Base-by-base conservation (phyloP, 306 rosid genomes). In the Luffa aegyptiaca region DNA sequence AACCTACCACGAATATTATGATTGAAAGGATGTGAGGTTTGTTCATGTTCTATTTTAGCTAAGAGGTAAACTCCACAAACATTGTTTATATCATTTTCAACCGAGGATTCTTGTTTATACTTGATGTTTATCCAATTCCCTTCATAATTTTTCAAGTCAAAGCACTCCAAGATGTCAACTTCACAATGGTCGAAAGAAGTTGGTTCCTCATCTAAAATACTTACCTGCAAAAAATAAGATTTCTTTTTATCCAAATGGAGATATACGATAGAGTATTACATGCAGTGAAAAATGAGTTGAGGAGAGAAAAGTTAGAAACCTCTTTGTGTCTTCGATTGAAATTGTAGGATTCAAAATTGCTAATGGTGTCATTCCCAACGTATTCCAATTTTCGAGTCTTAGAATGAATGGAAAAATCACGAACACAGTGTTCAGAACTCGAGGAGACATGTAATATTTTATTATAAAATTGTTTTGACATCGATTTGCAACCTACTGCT, bases 161-260 rank as follows among this genome's bases (percentile, higher is more conserved):
- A 71, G 79, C 85, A 82, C 0, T 59, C 12, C 0, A 76, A 77
- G 53, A 78, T 17, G 53, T 42, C 42, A 20, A 33, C 48, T 2
- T 5, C 2, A 0, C 10, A 7, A 13, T 7, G 14, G 17, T 1
- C 0, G 3, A 37, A 4, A 56, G 1, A 10, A 1, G 18, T 44
- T 20, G 3, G 0, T 37, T 1, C 2, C 46, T 31, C 18, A 9
- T 48, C 48, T 46, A 17, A 49, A 17, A 48, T 51, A 2, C 0
- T 4, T 46, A 17, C 63, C 81, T 79, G 62, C 26, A 35, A 36
- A 51, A 17, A 46, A n/a, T 35, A 62, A 5, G 36, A 59, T 1
- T 21, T 52, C 16, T 1, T 1, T 52, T 14, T 14, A 52, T 52
- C 8, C 57, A 52, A 16, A 52, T 4, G 57, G 57, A 1, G 7